Evolutionary conservation across 208 protist species (phyloP), one percentile per base, ranked within the genome.

Genomic region (Acanthamoeba triangularis): DNA sequence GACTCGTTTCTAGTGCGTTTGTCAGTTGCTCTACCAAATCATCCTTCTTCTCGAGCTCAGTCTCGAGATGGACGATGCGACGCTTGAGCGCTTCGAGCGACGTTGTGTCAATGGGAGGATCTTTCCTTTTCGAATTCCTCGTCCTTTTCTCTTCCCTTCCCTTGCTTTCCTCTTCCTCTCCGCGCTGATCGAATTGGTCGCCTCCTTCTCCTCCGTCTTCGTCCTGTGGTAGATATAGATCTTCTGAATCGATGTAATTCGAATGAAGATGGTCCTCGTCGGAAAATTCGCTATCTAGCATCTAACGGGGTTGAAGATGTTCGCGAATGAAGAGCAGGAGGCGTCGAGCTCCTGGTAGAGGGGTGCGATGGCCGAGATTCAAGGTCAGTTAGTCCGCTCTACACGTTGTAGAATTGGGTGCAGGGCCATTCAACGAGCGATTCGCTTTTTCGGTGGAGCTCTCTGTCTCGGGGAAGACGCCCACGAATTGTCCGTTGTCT

Each of bases 41-140:
- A 87, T 87, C 78, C 78, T 37, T 87, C 78, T 61, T 52, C 78
- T 87, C 78, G 78, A 87, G 78, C 13, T 87, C 78, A 25, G 25
- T 61, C 49, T 87, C 78, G 78, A 87, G 78, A 6, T 87, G 11
- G 49, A 87, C n/a, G 25, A 87, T 52, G 28, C 78, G 41, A 5
- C 49, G 41, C 78, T 78, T 78, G 69, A 78, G 35, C 23, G 37
- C 25, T 41, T 74, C 67, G 25, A 74, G 18, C n/a, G 59, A 63
- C 18, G 59, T n/a, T 5, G 67, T 37, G 6, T 78, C 69, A 25
- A 33, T 49, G 30, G n/a, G 33, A 1, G 35, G 69, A 25, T 37
- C 69, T 78, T 78, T 49, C 35, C 69, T 78, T 78, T 78, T 78
- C 37, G 16, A 61, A 61, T 61, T 61, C 56, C 56, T 8, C 18